Conservation (phyloP, 495 filamentous ascomycete species). For the Lasiosphaeris hirsuta region DNA sequence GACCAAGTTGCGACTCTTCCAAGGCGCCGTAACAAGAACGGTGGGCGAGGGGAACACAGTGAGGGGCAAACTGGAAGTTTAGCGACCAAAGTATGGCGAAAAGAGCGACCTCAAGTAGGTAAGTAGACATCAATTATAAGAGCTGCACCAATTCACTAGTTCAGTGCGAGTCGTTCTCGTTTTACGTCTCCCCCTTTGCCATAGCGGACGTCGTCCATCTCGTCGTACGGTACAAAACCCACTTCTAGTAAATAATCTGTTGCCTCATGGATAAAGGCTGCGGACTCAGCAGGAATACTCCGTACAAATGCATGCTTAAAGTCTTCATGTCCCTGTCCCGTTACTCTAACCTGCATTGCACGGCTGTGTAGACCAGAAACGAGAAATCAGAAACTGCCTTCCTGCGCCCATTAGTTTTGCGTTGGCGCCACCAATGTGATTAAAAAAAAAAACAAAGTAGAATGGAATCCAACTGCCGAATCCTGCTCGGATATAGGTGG, state of each 20-base stretch:
- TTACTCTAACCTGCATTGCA: not conserved
- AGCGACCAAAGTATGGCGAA: too few species aligned
- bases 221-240: not conserved
- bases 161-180: not conserved
- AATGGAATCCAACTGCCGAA: not conserved
- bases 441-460: not conserved
- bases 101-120: too few species aligned
- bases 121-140: too few species aligned
- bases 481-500: not conserved
- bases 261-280: not conserved
- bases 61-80: too few species aligned
- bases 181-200: not conserved
- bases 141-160: too few species aligned
- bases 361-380: not conserved
- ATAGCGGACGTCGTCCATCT: conserved; percentile 1
- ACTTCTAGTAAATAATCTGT: not conserved
- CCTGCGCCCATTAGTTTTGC: not conserved
- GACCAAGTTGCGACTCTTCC: too few species aligned
- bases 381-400: not conserved
- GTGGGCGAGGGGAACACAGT: too few species aligned
- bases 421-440: not conserved
- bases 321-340: not conserved
- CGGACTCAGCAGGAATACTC: conserved; percentile 1
- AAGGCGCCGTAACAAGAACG: too few species aligned
- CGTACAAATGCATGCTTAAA: conserved; percentile 7